Evolutionary conservation across 306 rosid genomes (phyloP).

Genomic region (Trifolium subterraneum): DNA sequence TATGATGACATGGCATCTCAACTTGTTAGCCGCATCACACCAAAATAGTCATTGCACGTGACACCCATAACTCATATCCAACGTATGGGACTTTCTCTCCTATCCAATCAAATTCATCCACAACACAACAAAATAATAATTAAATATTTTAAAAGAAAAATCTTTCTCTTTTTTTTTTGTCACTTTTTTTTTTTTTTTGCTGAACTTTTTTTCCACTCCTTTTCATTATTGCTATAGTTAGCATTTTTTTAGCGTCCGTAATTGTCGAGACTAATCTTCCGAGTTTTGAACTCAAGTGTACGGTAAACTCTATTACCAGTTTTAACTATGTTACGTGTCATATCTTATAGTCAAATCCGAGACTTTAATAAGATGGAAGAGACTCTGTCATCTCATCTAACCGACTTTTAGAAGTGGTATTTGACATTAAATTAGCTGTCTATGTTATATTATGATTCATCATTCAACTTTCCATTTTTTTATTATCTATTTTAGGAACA

Average conservation of each 20-base stretch:
- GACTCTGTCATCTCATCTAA: no score
- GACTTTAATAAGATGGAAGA: no score
- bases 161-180: not conserved
- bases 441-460: not conserved
- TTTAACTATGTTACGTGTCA: no score
- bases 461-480: slow-evolving; percentile 28
- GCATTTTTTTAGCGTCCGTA: not conserved
- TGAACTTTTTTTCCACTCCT: no score
- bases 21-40: not conserved
- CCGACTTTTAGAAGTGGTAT: not conserved
- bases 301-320: no score
- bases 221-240: not conserved
- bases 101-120: slow-evolving; percentile 37
- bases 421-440: not conserved
- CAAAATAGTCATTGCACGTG: slow-evolving; percentile 54
- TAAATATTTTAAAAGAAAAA: no score
- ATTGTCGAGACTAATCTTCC: no score
- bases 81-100: slow-evolving; percentile 46
- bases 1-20: slow-evolving; percentile 1
- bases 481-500: slow-evolving; percentile 41
- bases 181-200: no score
- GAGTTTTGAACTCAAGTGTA: no score
- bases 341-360: no score
- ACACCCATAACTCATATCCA: slow-evolving; percentile 54
- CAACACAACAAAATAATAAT: not conserved